Evolutionary conservation across 2,329 filamentous ascomycete species (phyloP), one percentile per base, ranked within the genome.

Genomic region (Verticillium nubilum): DNA sequence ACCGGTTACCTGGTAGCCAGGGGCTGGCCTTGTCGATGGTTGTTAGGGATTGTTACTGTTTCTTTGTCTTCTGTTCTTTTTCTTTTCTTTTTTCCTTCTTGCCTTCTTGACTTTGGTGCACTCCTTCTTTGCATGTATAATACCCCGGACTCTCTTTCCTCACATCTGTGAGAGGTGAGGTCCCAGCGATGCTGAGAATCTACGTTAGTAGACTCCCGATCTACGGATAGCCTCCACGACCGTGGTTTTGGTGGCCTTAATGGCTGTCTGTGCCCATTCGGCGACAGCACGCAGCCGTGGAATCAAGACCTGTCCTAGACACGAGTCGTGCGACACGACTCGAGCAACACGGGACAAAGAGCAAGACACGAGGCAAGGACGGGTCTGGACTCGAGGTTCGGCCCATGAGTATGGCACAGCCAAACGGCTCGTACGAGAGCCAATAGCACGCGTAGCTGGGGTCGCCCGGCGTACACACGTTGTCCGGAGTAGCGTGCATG

Each of bases 61-160:
- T 10, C 7, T 4, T 31, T 13, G 3, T 31, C 17, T 23, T 23
- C 31, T 17, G n/a, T 35, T 27, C 42, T 29, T n/a, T 54, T 58
- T 58, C 54, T 47, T 15, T 52, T 55, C 54, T 17, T 29, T 52
- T 25, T 57, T 15, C 5, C 13, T 15, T 31, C 26, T 29, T 54
- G 17, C 52, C n/a, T n/a, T n/a, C n/a, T n/a, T n/a, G n/a, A n/a
- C n/a, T 25, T 15, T 25, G n/a, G 10, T 33, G 31, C 31, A 12
- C 5, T 37, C n/a, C 12, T 37, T 37, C 33, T 37, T 37, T 53
- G 7, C 52, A 29, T 33, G 29, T 54, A 58, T 56, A 63, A 63
- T 63, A 63, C 61, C 61, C 60, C 52, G 58, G 56, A 35, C 60
- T 19, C 61, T 60, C 61, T 60, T 63, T 58, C 61, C 60, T 60